phyloP scores from a whole-genome alignment of 2,329 filamentous ascomycete genomes.

The Aspergillus sergii region DNA sequence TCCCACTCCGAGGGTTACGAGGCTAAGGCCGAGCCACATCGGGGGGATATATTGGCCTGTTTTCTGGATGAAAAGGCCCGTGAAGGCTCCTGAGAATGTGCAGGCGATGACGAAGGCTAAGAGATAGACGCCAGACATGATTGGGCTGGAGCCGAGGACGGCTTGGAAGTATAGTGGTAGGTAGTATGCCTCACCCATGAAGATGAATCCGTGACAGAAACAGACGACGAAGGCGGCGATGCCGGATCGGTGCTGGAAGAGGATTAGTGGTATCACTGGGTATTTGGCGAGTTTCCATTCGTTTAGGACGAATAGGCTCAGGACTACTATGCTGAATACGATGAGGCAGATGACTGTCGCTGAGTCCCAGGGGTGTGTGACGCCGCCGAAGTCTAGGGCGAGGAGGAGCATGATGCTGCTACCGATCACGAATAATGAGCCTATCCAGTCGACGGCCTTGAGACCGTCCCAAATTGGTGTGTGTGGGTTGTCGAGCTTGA shows the following conservation, averaged over 20 bases:
- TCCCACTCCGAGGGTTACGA: conserved; percentile 68
- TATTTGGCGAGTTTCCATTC: conserved; percentile 75
- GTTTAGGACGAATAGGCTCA: conserved; percentile 68
- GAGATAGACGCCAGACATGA: conserved; percentile 74
- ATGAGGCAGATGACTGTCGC: conserved; percentile 75
- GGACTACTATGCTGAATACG: conserved; percentile 67
- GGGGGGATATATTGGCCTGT: conserved; percentile 66
- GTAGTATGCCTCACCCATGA: conserved; percentile 78
- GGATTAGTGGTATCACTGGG: conserved; percentile 73
- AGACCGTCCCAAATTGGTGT: conserved; percentile 61
- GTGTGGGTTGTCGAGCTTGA: conserved; percentile 63
- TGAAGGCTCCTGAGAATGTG: conserved; percentile 62
- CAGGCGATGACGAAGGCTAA: conserved; percentile 70
- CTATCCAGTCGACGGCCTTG: conserved; percentile 66
- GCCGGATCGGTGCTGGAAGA: conserved; percentile 70
- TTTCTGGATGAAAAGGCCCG: conserved; percentile 72
- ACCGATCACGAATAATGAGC: conserved; percentile 67
- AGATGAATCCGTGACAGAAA: conserved; percentile 75
- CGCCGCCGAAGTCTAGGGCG: conserved; percentile 81
- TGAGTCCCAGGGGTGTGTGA: conserved; percentile 73
- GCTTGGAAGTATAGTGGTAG: conserved; percentile 84
- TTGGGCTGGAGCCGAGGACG: conserved; percentile 67
- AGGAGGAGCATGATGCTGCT: conserved; percentile 87
- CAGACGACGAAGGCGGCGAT: conserved; percentile 65
- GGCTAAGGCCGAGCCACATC: conserved; percentile 61